Evolutionary conservation across 2,329 filamentous ascomycete species (phyloP).

Genomic region (Lachnum nothofagi): DNA sequence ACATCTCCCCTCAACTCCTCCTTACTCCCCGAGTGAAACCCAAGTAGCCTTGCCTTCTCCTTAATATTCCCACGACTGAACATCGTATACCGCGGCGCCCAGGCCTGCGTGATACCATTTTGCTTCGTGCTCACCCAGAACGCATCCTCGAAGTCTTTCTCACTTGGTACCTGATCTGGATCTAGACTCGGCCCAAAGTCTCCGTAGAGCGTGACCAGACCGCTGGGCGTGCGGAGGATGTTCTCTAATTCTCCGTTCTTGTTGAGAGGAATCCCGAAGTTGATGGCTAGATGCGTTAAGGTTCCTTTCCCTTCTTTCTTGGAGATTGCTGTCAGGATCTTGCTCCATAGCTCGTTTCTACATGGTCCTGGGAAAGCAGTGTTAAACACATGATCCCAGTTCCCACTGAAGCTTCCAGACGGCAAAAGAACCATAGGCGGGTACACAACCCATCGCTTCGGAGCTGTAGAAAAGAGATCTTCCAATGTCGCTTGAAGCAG

Average conservation of each 20-base stretch:
- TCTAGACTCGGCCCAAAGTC: constrained; percentile 58
- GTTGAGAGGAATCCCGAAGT: constrained; percentile 55
- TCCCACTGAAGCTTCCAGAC: constrained; percentile 51
- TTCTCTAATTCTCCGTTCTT: constrained; percentile 47
- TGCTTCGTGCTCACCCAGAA: constrained; percentile 78
- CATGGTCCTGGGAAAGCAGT: neutral
- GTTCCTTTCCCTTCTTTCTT: constrained; percentile 34
- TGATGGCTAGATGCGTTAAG: constrained; percentile 55
- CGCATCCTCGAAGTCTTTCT: constrained; percentile 56
- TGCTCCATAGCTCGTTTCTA: constrained; percentile 40
- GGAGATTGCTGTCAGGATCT: constrained; percentile 45
- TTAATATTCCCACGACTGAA: constrained; percentile 86
- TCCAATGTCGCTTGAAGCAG: constrained; percentile 16
- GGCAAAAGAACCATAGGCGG: constrained; percentile 58
- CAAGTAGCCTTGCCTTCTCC: constrained; percentile 75
- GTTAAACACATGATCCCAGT: constrained; percentile 22
- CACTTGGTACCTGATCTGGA: constrained; percentile 6
- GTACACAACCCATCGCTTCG: constrained; percentile 57
- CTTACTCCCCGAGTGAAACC: constrained; percentile 36
- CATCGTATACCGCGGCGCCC: constrained; percentile 90
- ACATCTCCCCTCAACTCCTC: constrained; percentile 6
- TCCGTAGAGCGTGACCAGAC: constrained; percentile 66
- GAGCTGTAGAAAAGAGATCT: constrained; percentile 27
- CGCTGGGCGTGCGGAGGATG: constrained; percentile 65
- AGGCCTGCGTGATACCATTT: constrained; percentile 75